phyloP scores from a whole-genome alignment of 148 eudicot genomes.

The Chenopodium quinoa region DNA sequence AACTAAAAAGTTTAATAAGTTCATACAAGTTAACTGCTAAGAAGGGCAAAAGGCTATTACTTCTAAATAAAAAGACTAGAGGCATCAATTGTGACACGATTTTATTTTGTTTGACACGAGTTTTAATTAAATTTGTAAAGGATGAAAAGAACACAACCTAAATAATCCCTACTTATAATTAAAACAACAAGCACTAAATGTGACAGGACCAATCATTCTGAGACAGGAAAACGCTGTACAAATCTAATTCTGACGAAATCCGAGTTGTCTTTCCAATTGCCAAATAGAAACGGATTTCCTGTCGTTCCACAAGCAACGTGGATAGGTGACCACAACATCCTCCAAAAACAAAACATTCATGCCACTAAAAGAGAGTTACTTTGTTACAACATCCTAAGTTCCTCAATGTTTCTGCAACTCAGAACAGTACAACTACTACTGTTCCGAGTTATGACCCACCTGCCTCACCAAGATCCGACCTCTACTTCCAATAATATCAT shows the following conservation, averaged over 20 bases:
- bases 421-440: neutral
- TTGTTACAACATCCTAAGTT: neutral
- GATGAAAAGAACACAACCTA: neutral
- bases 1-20: too few species aligned
- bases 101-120: too few species aligned
- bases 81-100: too few species aligned
- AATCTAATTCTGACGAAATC: neutral
- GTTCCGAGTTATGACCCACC: slow-evolving; percentile 15
- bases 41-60: neutral
- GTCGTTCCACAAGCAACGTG: neutral
- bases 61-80: too few species aligned
- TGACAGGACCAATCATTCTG: neutral
- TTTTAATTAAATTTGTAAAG: too few species aligned
- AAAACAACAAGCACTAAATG: neutral
- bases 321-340: neutral
- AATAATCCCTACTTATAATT: neutral
- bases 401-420: neutral
- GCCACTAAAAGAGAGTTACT: neutral
- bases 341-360: slow-evolving; percentile 4
- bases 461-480: slow-evolving; percentile 2
- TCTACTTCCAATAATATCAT: neutral
- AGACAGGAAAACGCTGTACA: neutral
- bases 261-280: neutral
- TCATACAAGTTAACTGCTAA: too few species aligned
- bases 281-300: neutral